A percentile compares a stretch with the other conserved stretches of the same genome.
These are phyloP conservation scores for Oryza rufipogon DNA, from an alignment of 176 grass and related monocot species.

Conservation along the genomic window DNA sequence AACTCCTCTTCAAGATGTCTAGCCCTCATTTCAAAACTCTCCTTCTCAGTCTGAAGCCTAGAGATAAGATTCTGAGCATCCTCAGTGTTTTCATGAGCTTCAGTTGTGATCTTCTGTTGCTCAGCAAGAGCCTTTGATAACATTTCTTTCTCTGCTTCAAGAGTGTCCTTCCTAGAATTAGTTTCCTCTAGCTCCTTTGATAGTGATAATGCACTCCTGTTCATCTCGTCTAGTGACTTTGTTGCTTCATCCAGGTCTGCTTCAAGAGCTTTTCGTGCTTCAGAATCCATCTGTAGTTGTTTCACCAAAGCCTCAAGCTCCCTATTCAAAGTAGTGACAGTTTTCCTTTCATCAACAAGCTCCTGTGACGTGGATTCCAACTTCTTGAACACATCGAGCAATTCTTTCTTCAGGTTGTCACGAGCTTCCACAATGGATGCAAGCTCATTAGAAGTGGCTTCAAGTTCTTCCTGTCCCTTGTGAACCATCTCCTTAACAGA, in stretches of 20 bases:
- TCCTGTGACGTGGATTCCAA: slow-evolving; percentile 78
- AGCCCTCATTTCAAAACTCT: slow-evolving; percentile 77
- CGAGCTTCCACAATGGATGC: slow-evolving; percentile 56
- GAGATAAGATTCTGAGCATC: slow-evolving; percentile 82
- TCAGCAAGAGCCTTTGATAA: slow-evolving; percentile 76
- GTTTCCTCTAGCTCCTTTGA: slow-evolving; percentile 72
- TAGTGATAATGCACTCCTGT: slow-evolving; percentile 80
- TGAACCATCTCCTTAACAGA: slow-evolving; percentile 74
- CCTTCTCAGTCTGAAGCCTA: slow-evolving; percentile 69
- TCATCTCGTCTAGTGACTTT: slow-evolving; percentile 94
- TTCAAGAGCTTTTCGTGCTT: slow-evolving; percentile 78
- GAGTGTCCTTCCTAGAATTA: slow-evolving; percentile 62
- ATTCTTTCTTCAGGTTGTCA: slow-evolving; percentile 83
- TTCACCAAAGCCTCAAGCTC: slow-evolving; percentile 78
- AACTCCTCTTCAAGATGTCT: slow-evolving; percentile 96
- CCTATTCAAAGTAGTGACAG: slow-evolving; percentile 68
- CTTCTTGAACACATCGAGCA: slow-evolving; percentile 86
- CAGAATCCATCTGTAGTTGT: slow-evolving; percentile 78
- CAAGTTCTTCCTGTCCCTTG: slow-evolving; percentile 67
- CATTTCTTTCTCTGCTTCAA: slow-evolving; percentile 87
- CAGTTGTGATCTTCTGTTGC: slow-evolving; percentile 60
- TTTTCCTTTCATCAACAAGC: slow-evolving; percentile 77
- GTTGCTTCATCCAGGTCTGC: slow-evolving; percentile 90
- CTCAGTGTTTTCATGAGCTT: slow-evolving; percentile 78
- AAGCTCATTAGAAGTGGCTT: slow-evolving; percentile 60